Conservation (phyloP, 192 early-diverging fungal genomes). For the Coemansia sp. region DNA sequence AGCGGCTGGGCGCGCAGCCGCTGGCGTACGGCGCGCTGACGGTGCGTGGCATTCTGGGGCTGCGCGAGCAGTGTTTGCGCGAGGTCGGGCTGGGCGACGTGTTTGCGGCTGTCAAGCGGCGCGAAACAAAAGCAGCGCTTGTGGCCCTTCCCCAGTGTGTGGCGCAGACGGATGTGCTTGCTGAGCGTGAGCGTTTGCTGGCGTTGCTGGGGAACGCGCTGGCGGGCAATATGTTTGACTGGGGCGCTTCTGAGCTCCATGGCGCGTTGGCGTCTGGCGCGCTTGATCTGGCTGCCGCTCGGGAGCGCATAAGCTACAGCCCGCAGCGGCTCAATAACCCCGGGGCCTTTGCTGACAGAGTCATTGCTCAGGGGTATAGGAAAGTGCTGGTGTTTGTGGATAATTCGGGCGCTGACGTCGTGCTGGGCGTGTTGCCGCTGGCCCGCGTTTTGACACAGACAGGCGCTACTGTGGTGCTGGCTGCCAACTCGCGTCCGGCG, state of each 20-base stretch:
- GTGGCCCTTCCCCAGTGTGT: conserved; percentile 57
- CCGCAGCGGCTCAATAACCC: conserved; percentile 56
- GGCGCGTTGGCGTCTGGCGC: conserved; percentile 61
- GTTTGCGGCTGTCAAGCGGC: conserved; percentile 68
- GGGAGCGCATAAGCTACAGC: conserved; percentile 41
- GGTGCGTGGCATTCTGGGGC: conserved; percentile 69
- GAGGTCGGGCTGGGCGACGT: conserved; percentile 83
- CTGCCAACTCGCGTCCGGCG: conserved; percentile 74
- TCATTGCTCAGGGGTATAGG: conserved; percentile 49
- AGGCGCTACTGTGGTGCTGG: conserved; percentile 66
- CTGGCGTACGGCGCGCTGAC: conserved; percentile 73
- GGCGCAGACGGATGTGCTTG: conserved; percentile 53
- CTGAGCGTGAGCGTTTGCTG: conserved; percentile 47
- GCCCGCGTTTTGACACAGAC: conserved; percentile 58
- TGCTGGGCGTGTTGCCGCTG: conserved; percentile 79
- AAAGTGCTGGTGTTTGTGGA: conserved; percentile 80
- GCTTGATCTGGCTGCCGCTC: conserved; percentile 63
- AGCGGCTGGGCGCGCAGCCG: conserved; percentile 65
- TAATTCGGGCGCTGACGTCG: conserved; percentile 80
- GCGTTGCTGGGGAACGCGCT: conserved; percentile 64
- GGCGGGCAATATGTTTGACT: conserved; percentile 88
- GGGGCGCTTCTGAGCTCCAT: conserved; percentile 68
- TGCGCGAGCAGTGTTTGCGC: conserved; percentile 81
- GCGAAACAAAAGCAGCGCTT: conserved; percentile 69
- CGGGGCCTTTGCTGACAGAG: conserved; percentile 41